Base-by-base conservation (phyloP, 805 yeast genomes). In the Wickerhamiella vanderwaltii region DNA sequence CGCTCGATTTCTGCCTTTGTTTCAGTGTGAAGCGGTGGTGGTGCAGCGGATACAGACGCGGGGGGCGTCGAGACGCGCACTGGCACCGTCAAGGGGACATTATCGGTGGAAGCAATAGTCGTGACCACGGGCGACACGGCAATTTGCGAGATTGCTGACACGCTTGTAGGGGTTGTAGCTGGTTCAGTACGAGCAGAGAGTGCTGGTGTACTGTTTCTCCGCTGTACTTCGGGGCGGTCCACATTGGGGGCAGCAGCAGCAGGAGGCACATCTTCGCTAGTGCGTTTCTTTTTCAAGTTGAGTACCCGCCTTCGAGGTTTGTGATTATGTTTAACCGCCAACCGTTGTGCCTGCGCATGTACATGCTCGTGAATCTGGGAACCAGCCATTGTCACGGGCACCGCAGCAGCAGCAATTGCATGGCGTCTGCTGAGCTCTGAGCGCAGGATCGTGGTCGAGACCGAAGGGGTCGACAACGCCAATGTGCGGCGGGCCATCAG, bases 401-500 rank as follows among this genome's bases (percentile, higher is more conserved):
- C 43, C 13, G 36, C 65, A 53, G 15, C 66, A 57, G 39, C 61
- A 33, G 41, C 42, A 29, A 33, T 40, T n/a, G 22, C 31, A 26
- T 38, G 44, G 39, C 48, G 54, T 45, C 43, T 50, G 46, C 60
- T 45, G 60, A 63, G 57, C 61, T 68, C 61, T 50, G 77, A 71
- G 46, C 85, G 63, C 50, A 73, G 78, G 15, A 77, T 67, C 2
- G 75, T 69, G 46, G 72, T 74, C 20, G 66, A 68, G 47, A 79
- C 69, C 24, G 66, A 63, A 3, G 82, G 76, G 1, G 82, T 69
- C 19, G 72, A 67, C 36, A 88, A 59, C n/a, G 82, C 74, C 46
- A 88, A 66, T 0, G 96, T 83, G 49, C 82, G 85, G 48, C 95
- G 72, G 1, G 88, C 76, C 12, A 79, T 73, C 36, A 75, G 72